These are phyloP conservation scores for Podospora appendiculata DNA, from an alignment of 495 filamentous ascomycete species.

Conservation along the genomic window DNA sequence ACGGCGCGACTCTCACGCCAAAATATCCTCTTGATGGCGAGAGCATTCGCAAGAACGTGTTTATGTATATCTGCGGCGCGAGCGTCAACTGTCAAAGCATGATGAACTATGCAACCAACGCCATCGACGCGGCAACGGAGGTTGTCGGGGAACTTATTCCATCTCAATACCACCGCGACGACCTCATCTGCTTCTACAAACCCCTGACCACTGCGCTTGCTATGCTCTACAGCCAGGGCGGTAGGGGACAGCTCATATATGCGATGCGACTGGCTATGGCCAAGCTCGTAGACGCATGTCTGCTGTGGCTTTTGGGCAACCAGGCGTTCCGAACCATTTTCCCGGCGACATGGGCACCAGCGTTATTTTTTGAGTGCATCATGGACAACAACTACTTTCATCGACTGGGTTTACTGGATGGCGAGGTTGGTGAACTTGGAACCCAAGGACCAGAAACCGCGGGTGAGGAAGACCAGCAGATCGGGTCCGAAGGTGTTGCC, in stretches of 20 bases:
- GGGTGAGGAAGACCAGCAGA: not conserved
- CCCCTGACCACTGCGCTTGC: slow-evolving; percentile 6
- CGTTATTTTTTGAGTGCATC: not conserved
- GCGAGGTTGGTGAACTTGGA: not conserved
- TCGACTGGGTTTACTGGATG: not conserved
- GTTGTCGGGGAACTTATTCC: not conserved
- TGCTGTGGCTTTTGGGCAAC: slow-evolving; percentile 10
- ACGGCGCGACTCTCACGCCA: not conserved
- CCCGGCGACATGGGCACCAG: not conserved
- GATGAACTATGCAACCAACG: slow-evolving; percentile 4
- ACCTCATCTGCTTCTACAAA: slow-evolving; percentile 5
- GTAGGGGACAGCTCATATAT: not conserved
- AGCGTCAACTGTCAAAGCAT: slow-evolving; percentile 2
- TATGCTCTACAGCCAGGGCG: slow-evolving; percentile 11
- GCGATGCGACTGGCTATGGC: slow-evolving; percentile 13
- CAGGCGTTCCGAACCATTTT: not conserved
- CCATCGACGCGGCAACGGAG: slow-evolving; percentile 3
- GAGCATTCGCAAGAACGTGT: slow-evolving; percentile 1
- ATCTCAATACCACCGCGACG: not conserved
- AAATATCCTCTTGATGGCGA: slow-evolving; percentile 1
- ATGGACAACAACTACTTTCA: not conserved
- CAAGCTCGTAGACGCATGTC: slow-evolving; percentile 5
- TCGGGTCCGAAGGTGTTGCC: not conserved
- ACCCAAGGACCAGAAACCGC: not conserved
- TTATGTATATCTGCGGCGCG: slow-evolving; percentile 12